Percentiles rank a stretch among this genome's conserved stretches.
Conservation (phyloP, 257 asterid genomes). For the Verbena officinalis region DNA sequence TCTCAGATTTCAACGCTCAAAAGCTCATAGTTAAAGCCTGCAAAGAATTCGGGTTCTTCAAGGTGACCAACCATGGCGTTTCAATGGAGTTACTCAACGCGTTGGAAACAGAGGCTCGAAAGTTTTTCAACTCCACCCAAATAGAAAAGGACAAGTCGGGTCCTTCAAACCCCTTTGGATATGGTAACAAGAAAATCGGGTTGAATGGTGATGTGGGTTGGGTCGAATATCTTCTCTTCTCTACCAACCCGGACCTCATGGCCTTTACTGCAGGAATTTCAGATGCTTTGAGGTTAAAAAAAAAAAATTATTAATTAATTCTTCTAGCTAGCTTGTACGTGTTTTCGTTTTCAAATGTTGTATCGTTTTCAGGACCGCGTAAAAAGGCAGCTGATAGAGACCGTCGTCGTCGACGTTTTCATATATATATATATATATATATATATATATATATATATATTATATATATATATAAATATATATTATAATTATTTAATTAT, state of each 20-base stretch:
- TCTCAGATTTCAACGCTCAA: conserved; percentile 32
- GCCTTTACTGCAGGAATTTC: conserved; percentile 34
- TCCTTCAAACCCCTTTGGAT: conserved; percentile 41
- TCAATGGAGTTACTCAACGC: conserved; percentile 37
- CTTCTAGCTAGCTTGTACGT: too few relatives aligned
- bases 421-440: too few relatives aligned
- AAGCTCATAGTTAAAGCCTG: conserved; percentile 40
- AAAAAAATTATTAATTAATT: neutral
- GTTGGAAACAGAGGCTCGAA: conserved; percentile 39
- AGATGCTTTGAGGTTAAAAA: conserved; percentile 36
- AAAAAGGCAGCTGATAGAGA: too few relatives aligned
- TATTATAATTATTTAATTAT: too few relatives aligned
- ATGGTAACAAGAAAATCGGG: conserved; percentile 48
- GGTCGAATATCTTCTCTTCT: conserved; percentile 51
- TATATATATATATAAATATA: neutral
- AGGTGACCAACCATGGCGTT: conserved; percentile 43
- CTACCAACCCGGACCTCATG: conserved; percentile 19
- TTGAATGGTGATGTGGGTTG: conserved; percentile 53
- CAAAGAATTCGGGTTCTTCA: conserved; percentile 50
- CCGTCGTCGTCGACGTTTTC: too few relatives aligned
- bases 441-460: too few relatives aligned
- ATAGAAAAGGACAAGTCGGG: conserved; percentile 43
- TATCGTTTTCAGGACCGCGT: too few relatives aligned
- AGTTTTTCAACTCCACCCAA: conserved; percentile 35
- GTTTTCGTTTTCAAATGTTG: too few relatives aligned